Evolutionary conservation across 163 green algal species (phyloP).

Genomic region (Chlamydomonas reinhardtii): DNA sequence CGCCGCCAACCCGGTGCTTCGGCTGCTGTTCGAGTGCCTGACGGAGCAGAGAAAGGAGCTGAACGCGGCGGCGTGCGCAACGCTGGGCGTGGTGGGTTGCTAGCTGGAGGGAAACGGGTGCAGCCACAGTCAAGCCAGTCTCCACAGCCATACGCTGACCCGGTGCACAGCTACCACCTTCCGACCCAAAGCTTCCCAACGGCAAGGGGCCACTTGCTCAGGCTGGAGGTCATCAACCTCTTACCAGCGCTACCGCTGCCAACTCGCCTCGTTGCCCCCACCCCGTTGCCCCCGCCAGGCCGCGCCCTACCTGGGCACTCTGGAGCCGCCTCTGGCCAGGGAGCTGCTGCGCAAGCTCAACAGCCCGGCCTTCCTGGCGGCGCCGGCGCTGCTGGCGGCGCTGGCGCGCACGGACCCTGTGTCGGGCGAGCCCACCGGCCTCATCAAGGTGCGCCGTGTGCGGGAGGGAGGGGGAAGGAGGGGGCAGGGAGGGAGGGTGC

Average conservation of each 20-base stretch:
- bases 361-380: conserved; percentile 51
- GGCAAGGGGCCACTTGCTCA: no score
- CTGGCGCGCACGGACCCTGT: conserved; percentile 47
- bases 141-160: no score
- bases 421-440: conserved; percentile 27
- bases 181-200: no score
- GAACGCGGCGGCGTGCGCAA: conserved; percentile 51
- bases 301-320: conserved; percentile 54
- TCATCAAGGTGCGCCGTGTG: conserved; percentile 25
- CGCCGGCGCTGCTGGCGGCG: conserved; percentile 52
- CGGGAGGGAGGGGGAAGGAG: no score
- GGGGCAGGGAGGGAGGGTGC: no score
- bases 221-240: no score
- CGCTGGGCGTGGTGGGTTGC: conserved; percentile 59
- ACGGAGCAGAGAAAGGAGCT: conserved; percentile 61
- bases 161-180: no score
- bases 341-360: conserved; percentile 58
- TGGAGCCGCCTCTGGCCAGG: conserved; percentile 54
- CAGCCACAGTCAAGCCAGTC: no score
- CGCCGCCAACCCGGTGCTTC: conserved; percentile 47
- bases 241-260: no score
- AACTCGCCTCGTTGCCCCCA: no score
- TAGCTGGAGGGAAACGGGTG: no score
- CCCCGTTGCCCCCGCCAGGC: conserved; percentile 19
- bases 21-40: conserved; percentile 61